phyloP scores from a whole-genome alignment of 768 basidiomycete genomes.

The Asterophora lycoperdoides region DNA sequence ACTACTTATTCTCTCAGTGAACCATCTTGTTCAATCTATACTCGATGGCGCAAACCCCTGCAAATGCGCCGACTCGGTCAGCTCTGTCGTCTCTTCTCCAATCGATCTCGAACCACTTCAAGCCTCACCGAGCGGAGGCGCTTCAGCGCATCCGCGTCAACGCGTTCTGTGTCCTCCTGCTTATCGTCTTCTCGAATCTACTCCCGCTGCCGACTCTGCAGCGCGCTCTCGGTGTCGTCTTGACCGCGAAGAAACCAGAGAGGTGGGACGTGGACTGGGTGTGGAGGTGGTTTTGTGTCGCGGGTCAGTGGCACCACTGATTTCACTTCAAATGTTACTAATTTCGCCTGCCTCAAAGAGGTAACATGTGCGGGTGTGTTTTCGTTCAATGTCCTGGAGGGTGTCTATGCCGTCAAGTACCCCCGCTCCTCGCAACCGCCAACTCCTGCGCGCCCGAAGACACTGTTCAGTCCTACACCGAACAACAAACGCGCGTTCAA shows the following conservation, averaged over 20 bases:
- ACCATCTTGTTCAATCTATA: too few species aligned
- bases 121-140: conserved; percentile 43
- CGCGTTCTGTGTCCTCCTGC: conserved; percentile 30
- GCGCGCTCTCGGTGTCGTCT: conserved; percentile 26
- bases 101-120: conserved; percentile 30
- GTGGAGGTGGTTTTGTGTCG: conserved; percentile 35
- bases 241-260: conserved; percentile 19
- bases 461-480: conserved; percentile 18
- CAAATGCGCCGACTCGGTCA: not conserved
- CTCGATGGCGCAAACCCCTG: not conserved
- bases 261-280: conserved; percentile 32
- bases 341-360: conserved; percentile 23
- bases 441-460: conserved; percentile 30
- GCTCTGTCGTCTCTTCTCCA: conserved; percentile 17
- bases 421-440: conserved; percentile 36
- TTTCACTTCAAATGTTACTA: not conserved
- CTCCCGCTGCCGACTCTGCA: conserved; percentile 38
- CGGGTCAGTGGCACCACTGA: conserved; percentile 28
- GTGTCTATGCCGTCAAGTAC: conserved; percentile 38
- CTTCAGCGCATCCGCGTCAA: conserved; percentile 40
- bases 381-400: conserved; percentile 38
- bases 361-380: conserved; percentile 29
- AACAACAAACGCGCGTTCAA: conserved; percentile 35
- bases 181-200: conserved; percentile 33
- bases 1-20: too few species aligned